A percentile compares a stretch with the other conserved stretches of the same genome.
Conservation (phyloP, 75 land plant genomes). For the Gnetum montanum region DNA sequence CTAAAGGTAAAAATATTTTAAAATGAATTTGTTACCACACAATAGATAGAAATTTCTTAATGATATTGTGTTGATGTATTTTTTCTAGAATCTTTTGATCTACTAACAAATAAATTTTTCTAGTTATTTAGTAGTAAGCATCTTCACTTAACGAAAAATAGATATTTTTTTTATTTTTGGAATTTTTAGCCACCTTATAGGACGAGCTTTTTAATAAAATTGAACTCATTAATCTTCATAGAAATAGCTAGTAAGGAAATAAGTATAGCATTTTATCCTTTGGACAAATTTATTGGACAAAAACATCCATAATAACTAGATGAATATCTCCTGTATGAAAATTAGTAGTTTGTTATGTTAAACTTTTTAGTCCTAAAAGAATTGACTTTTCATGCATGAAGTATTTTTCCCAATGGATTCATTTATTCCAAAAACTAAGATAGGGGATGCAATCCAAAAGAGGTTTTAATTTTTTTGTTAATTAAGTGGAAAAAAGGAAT, state of each 20-base stretch:
- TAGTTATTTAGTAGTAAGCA: not conserved
- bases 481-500: too few species aligned
- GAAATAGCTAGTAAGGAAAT: slow-evolving; percentile 1
- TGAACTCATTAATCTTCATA: not conserved
- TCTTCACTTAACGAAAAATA: not conserved
- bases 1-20: not conserved
- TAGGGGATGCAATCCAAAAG: too few species aligned
- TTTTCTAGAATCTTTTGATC: not conserved
- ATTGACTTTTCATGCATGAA: slow-evolving; percentile 1
- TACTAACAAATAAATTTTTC: not conserved
- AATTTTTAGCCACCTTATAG: slow-evolving; percentile 2
- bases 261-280: slow-evolving; percentile 10
- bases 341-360: slow-evolving; percentile 5
- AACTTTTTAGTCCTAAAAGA: not conserved
- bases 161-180: not conserved
- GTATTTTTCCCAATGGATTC: slow-evolving; percentile 2
- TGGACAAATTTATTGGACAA: slow-evolving; percentile 6
- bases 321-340: slow-evolving; percentile 14
- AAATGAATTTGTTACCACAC: not conserved
- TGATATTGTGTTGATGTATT: not conserved
- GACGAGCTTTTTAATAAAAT: not conserved
- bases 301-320: slow-evolving; percentile 15
- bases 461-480: too few species aligned
- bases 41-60: not conserved
- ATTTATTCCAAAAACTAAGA: too few species aligned